These are phyloP conservation scores for Nicotiana undulata DNA, from an alignment of 257 asterid genomes.

Conservation along the genomic window DNA sequence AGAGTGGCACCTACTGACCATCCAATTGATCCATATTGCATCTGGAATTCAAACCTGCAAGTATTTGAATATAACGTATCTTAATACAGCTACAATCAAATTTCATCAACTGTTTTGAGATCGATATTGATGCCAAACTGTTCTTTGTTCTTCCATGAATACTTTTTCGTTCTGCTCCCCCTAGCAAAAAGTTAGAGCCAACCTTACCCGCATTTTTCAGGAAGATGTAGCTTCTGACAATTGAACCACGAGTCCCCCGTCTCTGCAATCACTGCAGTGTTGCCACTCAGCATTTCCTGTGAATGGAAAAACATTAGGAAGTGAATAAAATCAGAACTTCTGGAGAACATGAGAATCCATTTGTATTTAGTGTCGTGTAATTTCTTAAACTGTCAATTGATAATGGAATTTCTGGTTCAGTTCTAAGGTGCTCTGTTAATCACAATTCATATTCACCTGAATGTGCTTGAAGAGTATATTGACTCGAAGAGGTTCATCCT, in stretches of 20 bases:
- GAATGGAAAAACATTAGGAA: background rate
- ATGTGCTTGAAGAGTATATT: slow-evolving; percentile 29
- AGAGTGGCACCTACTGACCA: slow-evolving; percentile 28
- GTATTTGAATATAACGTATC: background rate
- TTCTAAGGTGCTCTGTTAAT: background rate
- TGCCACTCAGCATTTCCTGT: slow-evolving; percentile 24
- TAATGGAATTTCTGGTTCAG: background rate
- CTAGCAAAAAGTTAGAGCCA: background rate
- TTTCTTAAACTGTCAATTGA: background rate
- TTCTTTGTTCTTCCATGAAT: background rate
- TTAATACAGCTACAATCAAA: too few species aligned
- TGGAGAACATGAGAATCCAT: background rate
- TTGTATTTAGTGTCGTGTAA: background rate
- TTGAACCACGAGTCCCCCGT: slow-evolving; percentile 16
- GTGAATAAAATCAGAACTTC: background rate
- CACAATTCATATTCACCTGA: slow-evolving; percentile 13
- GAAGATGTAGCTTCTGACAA: slow-evolving; percentile 26
- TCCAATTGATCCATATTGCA: slow-evolving; percentile 8
- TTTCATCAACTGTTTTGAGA: background rate
- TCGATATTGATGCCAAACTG: background rate
- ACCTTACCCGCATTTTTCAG: slow-evolving; percentile 25
- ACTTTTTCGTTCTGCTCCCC: background rate
- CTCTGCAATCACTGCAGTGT: slow-evolving; percentile 27
- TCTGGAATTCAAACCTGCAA: slow-evolving; percentile 22
- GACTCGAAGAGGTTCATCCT: slow-evolving; percentile 24